Percentiles rank a stretch among this genome's conserved stretches.
These are phyloP conservation scores for Gamsiella multidivaricata DNA, from an alignment of 192 early-diverging fungal genomes.

Conservation along the genomic window DNA sequence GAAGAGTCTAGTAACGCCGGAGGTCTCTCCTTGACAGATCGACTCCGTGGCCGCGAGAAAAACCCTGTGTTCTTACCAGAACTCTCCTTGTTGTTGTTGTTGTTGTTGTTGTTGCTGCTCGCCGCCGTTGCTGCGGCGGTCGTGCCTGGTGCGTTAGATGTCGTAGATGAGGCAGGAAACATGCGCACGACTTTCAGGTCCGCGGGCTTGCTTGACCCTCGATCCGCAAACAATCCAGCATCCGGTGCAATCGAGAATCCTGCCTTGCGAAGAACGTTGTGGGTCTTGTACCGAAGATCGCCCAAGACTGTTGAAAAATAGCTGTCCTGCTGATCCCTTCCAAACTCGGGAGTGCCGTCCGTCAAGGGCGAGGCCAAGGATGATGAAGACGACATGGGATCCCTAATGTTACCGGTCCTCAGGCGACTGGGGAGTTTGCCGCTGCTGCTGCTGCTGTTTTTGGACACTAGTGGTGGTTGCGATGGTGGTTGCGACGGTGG, in stretches of 20 bases:
- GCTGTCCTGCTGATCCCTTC: background rate
- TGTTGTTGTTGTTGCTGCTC: background rate
- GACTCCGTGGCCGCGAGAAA: slow-evolving; percentile 32
- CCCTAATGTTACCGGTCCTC: background rate
- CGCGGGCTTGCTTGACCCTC: slow-evolving; percentile 13
- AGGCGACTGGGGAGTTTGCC: background rate
- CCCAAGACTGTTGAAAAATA: slow-evolving; percentile 20
- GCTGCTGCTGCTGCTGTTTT: background rate
- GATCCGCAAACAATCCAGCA: slow-evolving; percentile 41
- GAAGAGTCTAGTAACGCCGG: background rate
- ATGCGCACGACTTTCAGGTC: slow-evolving; percentile 39
- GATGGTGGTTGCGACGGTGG: background rate
- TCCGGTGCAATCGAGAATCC: slow-evolving; percentile 45
- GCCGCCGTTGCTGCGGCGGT: background rate
- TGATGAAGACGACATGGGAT: slow-evolving; percentile 10
- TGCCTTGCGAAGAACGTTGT: slow-evolving; percentile 33
- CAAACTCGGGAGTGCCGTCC: background rate
- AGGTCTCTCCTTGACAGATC: slow-evolving; percentile 27
- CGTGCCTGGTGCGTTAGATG: background rate
- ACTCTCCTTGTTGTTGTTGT: background rate
- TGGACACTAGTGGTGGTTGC: background rate
- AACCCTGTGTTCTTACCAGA: slow-evolving; percentile 2
- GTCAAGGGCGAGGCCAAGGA: slow-evolving; percentile 17
- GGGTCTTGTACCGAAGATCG: slow-evolving; percentile 36
- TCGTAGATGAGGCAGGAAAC: slow-evolving; percentile 10